Evolutionary conservation across 345 rosid species (phyloP), one percentile per base, ranked within the genome.

Genomic region (Pistacia atlantica): DNA sequence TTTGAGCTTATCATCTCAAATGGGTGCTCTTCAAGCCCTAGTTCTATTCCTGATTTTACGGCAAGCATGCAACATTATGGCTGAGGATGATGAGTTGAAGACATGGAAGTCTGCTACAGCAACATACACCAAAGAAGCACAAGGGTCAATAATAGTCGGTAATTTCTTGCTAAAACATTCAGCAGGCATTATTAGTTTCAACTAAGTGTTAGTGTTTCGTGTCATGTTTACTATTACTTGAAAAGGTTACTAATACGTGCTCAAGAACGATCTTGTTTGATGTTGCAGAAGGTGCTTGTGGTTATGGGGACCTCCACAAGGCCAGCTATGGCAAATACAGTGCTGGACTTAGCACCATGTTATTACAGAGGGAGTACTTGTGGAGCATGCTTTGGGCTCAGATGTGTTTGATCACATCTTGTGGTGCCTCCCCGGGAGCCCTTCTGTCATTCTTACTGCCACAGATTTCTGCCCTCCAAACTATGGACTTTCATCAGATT

Each of bases 391-490:
- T 82, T 90, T 71, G 91, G 90, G 88, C 69, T 92, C 65, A 84
- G 98, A 80, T 95, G 98, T 59, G 98, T 95, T 95, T 56, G 90
- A 95, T 80, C 97, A 95, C 80, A 89, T 91, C 64, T 59, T 82
- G 66, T 92, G 97, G 97, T 95, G 98, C 81, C 83, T 83, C 57
- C 90, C 86, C 22, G 98, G 95, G 31, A 95, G 97, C 78, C 98
- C 98, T 17, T 85, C 97, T 0, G 88, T 91, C 52, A 77, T 88
- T 65, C 95, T 95, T 66, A 91, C 98, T 0, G 95, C 97, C 81
- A 95, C 98, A 11, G 95, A 95, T 82, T 95, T 95, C 79, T 95
- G 98, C 65, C 95, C 97, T 73, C 98, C 97, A 2, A 95, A 95
- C 79, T 85, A 86, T 22, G 98, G 95, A 16, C 92, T 95, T 42